Conservation (phyloP, 768 basidiomycete species). For the Grammothele lineata region DNA sequence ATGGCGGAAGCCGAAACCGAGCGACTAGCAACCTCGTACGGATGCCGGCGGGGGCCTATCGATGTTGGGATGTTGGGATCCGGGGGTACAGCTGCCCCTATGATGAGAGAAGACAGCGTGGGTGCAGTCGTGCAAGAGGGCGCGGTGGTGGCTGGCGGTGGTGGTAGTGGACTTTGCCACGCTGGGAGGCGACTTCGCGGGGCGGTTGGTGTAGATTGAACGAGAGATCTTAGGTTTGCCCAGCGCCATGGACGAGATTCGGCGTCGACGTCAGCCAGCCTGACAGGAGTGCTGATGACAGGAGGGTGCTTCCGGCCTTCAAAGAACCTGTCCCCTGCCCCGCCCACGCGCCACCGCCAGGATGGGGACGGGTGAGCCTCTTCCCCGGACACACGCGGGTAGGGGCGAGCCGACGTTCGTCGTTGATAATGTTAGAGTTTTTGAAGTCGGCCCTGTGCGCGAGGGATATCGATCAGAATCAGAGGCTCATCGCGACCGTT, state of each 20-base stretch:
- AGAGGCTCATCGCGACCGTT: not conserved
- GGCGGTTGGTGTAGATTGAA: too few relatives aligned
- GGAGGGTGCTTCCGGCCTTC: too few relatives aligned
- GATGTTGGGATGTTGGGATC: conserved; percentile 8
- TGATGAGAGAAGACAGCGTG: not conserved
- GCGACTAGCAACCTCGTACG: too few relatives aligned
- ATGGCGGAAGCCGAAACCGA: too few relatives aligned
- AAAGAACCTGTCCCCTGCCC: too few relatives aligned
- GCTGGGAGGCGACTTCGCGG: too few relatives aligned
- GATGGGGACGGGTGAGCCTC: too few relatives aligned
- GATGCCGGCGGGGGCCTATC: too few relatives aligned
- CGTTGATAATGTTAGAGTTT: conserved; percentile 1
- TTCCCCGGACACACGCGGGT: not conserved
- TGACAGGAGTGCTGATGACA: too few relatives aligned
- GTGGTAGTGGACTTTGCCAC: not conserved
- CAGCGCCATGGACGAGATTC: conserved; percentile 5
- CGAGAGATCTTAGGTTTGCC: conserved; percentile 4
- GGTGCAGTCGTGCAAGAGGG: conserved; percentile 1
- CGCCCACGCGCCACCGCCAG: too few relatives aligned
- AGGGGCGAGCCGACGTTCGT: not conserved
- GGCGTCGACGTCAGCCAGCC: not conserved
- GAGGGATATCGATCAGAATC: not conserved
- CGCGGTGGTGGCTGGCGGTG: too few relatives aligned
- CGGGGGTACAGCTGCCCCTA: not conserved
- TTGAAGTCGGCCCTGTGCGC: not conserved